phyloP scores from a whole-genome alignment of 2,329 filamentous ascomycete species.

The Venturia pyrina region DNA sequence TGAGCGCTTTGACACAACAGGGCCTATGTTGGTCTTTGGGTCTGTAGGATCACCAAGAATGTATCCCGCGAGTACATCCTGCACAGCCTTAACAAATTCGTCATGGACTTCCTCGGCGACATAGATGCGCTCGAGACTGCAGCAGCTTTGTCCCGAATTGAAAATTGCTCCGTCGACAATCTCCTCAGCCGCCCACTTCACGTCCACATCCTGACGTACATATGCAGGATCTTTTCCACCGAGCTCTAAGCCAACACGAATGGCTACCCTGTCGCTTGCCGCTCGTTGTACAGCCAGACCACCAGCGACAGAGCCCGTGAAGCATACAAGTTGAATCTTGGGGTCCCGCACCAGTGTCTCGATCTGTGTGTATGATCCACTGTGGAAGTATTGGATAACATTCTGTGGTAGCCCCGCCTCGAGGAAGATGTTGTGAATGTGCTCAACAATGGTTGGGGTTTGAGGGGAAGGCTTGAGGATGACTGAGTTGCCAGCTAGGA shows the following conservation, averaged over 20 bases:
- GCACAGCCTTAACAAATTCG: conserved; percentile 65
- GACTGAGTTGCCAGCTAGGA: conserved; percentile 81
- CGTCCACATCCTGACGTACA: conserved; percentile 72
- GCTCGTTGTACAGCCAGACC: conserved; percentile 79
- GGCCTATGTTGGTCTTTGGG: conserved; percentile 70
- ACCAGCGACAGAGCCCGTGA: conserved; percentile 85
- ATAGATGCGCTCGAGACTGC: conserved; percentile 83
- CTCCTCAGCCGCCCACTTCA: conserved; percentile 84
- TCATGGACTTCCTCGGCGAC: conserved; percentile 80
- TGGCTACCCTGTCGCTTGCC: conserved; percentile 65
- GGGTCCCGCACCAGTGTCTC: conserved; percentile 70
- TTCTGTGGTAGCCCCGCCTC: conserved; percentile 73
- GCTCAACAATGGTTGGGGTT: conserved; percentile 85
- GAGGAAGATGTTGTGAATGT: conserved; percentile 63
- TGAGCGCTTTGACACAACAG: conserved; percentile 74
- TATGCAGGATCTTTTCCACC: conserved; percentile 95
- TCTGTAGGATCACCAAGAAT: conserved; percentile 82
- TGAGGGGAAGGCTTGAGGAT: conserved; percentile 93
- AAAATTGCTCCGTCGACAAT: conserved; percentile 95
- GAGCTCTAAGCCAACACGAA: conserved; percentile 80
- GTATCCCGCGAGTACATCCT: conserved; percentile 68
- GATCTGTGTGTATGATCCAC: conserved; percentile 65
- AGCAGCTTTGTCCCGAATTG: conserved; percentile 98
- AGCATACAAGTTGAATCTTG: conserved; percentile 72
- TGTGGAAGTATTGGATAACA: conserved; percentile 88